Evolutionary conservation across 2,329 filamentous ascomycete genomes (phyloP).

Genomic region (Penicillium sp.): DNA sequence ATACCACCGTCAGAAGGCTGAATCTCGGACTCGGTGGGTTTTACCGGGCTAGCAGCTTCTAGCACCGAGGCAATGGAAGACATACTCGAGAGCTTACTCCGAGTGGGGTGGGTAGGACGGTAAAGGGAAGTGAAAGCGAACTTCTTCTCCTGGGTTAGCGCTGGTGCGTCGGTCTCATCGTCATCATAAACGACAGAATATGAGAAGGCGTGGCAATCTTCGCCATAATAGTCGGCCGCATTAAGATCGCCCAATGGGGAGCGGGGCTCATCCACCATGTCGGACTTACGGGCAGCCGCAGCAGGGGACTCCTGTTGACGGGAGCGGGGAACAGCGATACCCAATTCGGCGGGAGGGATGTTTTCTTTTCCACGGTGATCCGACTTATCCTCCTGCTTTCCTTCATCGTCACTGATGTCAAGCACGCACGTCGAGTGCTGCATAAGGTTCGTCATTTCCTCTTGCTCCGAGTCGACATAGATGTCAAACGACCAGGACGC

Average conservation of each 20-base stretch:
- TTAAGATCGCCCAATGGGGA: constrained; percentile 70
- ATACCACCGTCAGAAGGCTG: constrained; percentile 58
- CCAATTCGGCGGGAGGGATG: constrained; percentile 70
- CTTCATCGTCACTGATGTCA: constrained; percentile 88
- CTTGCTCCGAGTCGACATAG: constrained; percentile 86
- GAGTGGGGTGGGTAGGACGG: constrained; percentile 19
- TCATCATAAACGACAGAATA: constrained; percentile 68
- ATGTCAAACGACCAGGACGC: constrained; percentile 86
- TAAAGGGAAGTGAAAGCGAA: constrained; percentile 12
- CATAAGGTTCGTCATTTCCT: constrained; percentile 90
- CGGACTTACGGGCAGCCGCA: constrained; percentile 48
- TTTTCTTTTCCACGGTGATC: constrained; percentile 81
- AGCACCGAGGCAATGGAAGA: constrained; percentile 34
- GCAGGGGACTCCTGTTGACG: constrained; percentile 28
- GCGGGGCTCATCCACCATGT: constrained; percentile 68
- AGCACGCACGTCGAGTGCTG: constrained; percentile 86
- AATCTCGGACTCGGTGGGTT: constrained; percentile 50
- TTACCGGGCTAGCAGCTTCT: constrained; percentile 25
- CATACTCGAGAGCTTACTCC: constrained; percentile 29
- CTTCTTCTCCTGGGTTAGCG: constrained; percentile 22
- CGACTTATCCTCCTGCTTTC: constrained; percentile 56
- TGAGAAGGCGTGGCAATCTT: constrained; percentile 67
- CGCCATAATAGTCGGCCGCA: constrained; percentile 69
- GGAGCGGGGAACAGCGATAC: constrained; percentile 62
- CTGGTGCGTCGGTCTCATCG: constrained; percentile 42